Base-by-base conservation (phyloP, 768 basidiomycete genomes). In the Pisolithus microcarpus region DNA sequence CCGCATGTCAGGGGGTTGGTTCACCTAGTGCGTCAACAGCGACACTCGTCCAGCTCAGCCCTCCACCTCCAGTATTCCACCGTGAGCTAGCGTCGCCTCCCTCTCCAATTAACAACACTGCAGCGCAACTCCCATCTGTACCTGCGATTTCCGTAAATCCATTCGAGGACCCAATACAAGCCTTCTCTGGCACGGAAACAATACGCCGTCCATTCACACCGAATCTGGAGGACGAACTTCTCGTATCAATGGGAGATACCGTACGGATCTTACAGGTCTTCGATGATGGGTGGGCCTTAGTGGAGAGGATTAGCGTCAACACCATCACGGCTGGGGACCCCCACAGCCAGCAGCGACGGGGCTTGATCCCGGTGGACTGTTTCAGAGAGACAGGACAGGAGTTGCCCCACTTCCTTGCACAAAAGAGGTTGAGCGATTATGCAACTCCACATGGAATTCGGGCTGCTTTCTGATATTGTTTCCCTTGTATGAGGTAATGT, bases 281-380 rank as follows among this genome's bases (percentile, higher is more conserved):
- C 59, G 80, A 84, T 51, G 86, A 87, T 56, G 86, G 85, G 1
- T 88, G 86, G 86, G 78, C 78, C 6, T 64, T 77, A 54, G 78
- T 84, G 36, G 76, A 84, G 68, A 78, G 72, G 52, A 48, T 75
- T 9, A 53, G 52, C 2, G 15, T 42, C 7, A 37, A 44, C 2
- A 38, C 18, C 7, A 19, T 19, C 15, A 47, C 13, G n/a, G 7
- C 23, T 44, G 16, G 24, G 4, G 16, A 16, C 10, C 5, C 15
- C 2, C 13, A n/a, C 26, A 30, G 24, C 10, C 26, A 30, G 52
- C 52, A 38, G 26, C 61, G 59, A 4, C 64, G 64, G 37, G 85
- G 85, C 0, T 61, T 87, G 48, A 83, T 87, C 43, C 85, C 85
- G 5, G 68, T 86, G n/a, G 81, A 85, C 56, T 87, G 84, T 61